Base-by-base conservation (phyloP, 345 rosid species). In the Viola odorata region DNA sequence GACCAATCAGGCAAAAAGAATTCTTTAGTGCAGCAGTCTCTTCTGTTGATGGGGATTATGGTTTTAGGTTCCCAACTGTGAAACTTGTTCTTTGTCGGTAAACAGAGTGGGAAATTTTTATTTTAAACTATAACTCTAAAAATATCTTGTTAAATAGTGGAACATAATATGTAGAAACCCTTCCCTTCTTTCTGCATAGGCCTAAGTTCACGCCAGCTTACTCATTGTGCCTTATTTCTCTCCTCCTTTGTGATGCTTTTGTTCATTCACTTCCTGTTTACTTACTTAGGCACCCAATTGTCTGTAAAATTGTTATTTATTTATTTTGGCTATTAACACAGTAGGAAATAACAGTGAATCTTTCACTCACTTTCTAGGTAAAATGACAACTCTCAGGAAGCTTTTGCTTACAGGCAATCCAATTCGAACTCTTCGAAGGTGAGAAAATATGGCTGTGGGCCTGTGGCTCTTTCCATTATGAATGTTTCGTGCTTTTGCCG, bases 371-470 rank as follows among this genome's bases (percentile, higher is more conserved):
- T 62, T 12, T 73, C 55, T 48, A 92, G 96, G 98, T 62, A 87
- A 87, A 62, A 92, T 92, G 91, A 85, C 84, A 52, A 80, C 88
- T 64, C 75, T 89, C 45, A 75, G 88, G 66, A 92, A 84, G 77
- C 84, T 92, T 65, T 76, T 79, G 71, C 94, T 89, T 48, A 55
- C 73, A 58, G 98, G 98, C 44, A 92, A 92, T 70, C 96, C 96
- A 66, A 63, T 92, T 69, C 82, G 96, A 72, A 83, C 96, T 72
- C 81, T 92, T 63, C 67, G 96, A 80, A 92, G 96, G 96, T 92
- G 59, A 15, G 71, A 23, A 23, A 23, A 23, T 0, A 0, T 23
- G 32, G 32, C 32, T 23, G 32, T 12, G 51, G 58, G 32, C 1
- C 32, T 23, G 32, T 12, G 51, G 58, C 40, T 10, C 7, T 58